Evolutionary conservation across 23 red algal genomes (phyloP), one percentile per base, ranked within the genome.

Genomic region (Cyanidiococcus yangmingshanensis): DNA sequence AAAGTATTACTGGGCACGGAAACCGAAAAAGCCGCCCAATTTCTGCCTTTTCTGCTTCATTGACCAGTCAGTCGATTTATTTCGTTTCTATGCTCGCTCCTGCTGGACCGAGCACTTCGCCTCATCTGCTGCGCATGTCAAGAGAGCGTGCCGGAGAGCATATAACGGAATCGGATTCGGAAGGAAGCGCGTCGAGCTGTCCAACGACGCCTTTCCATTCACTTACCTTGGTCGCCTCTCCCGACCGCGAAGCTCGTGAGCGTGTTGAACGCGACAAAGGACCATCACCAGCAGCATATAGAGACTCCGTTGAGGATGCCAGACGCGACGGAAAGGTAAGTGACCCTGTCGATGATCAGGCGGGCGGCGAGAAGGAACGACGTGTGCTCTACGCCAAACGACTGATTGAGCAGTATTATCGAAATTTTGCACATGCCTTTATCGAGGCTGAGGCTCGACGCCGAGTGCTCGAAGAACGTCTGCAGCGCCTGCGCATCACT

Each of bases 401-500:
- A 39, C 83, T 86, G 50, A 92, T 92, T 29, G 89, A 92, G 76
- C 79, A 86, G 32, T 92, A 92, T 51, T 92, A 87, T 37, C 83
- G 83, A 68, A 83, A 92, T 78, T 83, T 92, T 50, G 81, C 82
- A 37, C 74, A 38, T 24, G 82, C 82, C 41, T 78, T 77, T 50
- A 76, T 63, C 57, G 88, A 84, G 45, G 76, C 77, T 58, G 83
- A 59, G 39, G 74, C 77, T 58, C 85, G 92, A 31, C 39, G 82
- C 16, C 50, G 39, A 17, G 83, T 25, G 3, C 63, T 71, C 7
- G 63, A 71, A 41, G 75, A 79, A 26, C 67, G 67, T 2, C 92
- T 96, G 30, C 34, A 76, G 1, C 41, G 75, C 24, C 68, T 87
- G 67, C 76, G 67, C 17, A 54, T 96, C 67, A 74, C 79, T 0